These are phyloP conservation scores for Erythrobasidium hasegawianum DNA, from an alignment of 1,284 basidiomycete species.

Conservation along the genomic window DNA sequence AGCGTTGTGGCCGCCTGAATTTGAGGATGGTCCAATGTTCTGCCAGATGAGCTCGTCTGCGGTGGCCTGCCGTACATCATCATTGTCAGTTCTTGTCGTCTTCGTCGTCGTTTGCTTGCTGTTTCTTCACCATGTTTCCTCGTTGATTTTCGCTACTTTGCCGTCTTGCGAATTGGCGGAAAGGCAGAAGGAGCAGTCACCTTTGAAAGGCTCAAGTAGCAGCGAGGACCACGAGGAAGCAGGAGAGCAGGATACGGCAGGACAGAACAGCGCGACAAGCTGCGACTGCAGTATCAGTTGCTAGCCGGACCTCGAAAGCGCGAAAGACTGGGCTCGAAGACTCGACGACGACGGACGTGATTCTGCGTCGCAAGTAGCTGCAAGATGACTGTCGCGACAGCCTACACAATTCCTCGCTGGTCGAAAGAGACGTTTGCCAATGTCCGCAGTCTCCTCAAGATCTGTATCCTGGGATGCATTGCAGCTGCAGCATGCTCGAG, in stretches of 20 bases:
- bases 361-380: too few species aligned
- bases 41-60: constrained; percentile 34
- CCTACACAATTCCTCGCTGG: constrained; percentile 19
- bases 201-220: too few species aligned
- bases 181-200: background rate
- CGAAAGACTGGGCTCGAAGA: too few species aligned
- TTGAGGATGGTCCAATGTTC: constrained; percentile 19
- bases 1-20: constrained; percentile 4
- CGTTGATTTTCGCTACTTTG: background rate
- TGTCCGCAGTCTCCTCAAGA: constrained; percentile 56
- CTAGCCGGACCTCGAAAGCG: too few species aligned
- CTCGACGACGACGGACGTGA: too few species aligned
- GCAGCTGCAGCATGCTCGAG: constrained; percentile 88
- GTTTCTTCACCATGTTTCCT: background rate
- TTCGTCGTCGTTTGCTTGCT: background rate
- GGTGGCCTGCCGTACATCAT: background rate
- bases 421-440: constrained; percentile 19
- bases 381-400: constrained; percentile 28
- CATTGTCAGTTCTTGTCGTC: background rate
- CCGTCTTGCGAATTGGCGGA: background rate
- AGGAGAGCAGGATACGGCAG: too few species aligned
- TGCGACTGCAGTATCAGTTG: too few species aligned
- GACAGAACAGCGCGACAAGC: too few species aligned
- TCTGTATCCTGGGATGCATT: constrained; percentile 79
- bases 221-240: too few species aligned